These are phyloP conservation scores for Eruca vesicaria DNA, from an alignment of 441 rosid species.

Conservation along the genomic window DNA sequence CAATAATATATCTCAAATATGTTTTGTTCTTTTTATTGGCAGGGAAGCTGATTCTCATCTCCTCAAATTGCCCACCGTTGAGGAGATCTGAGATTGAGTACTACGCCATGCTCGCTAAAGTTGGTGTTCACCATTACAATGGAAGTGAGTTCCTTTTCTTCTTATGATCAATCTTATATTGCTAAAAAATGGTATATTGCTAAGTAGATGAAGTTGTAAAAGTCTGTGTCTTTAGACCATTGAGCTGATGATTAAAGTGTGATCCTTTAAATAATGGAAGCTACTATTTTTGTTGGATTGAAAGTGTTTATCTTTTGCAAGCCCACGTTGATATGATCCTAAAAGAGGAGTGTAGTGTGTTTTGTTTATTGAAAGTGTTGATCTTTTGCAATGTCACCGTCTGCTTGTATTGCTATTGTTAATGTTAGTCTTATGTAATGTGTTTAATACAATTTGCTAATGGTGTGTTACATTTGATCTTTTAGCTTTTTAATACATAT, in stretches of 20 bases:
- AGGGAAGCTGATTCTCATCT: slow-evolving; percentile 76
- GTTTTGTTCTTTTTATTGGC: not conserved
- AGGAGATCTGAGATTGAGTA: slow-evolving; percentile 89
- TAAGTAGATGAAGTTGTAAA: not conserved
- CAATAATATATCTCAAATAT: not conserved
- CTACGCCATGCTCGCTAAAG: slow-evolving; percentile 85
- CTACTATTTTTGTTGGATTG: not conserved
- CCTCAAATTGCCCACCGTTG: slow-evolving; percentile 86
- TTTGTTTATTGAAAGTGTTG: not conserved
- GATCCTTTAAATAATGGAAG: not conserved
- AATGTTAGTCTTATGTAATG: not conserved
- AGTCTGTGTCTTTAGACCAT: not conserved
- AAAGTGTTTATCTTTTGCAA: not conserved
- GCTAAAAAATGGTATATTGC: not conserved
- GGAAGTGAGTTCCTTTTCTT: slow-evolving; percentile 60
- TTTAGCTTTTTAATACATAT: too few species aligned
- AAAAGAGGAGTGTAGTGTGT: not conserved
- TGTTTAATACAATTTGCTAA: not conserved
- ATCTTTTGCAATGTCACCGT: not conserved
- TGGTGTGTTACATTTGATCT: not conserved
- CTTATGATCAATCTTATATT: too few species aligned
- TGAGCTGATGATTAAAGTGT: not conserved
- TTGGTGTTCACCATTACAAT: slow-evolving; percentile 90
- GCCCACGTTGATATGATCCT: not conserved
- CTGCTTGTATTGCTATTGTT: not conserved